These are phyloP conservation scores for Microthlaspi erraticum DNA, from an alignment of 345 rosid species.

Conservation along the genomic window DNA sequence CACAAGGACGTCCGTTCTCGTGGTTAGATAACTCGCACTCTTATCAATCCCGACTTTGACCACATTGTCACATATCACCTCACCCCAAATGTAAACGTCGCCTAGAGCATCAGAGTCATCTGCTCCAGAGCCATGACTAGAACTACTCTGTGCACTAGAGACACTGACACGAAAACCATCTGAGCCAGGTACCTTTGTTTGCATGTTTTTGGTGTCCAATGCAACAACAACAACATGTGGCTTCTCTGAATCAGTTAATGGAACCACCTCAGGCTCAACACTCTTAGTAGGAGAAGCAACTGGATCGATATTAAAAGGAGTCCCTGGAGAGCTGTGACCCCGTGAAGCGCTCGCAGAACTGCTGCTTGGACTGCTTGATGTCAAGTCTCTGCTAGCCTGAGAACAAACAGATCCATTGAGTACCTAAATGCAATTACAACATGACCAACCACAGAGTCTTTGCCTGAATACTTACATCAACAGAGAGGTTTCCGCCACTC, in stretches of 20 bases:
- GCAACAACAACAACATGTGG: slow-evolving; percentile 96
- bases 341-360: slow-evolving; percentile 74
- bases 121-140: slow-evolving; percentile 95
- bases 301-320: slow-evolving; percentile 61
- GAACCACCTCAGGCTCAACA: slow-evolving; percentile 62
- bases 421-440: slow-evolving; percentile 2
- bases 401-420: slow-evolving; percentile 10
- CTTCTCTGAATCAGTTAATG: slow-evolving; percentile 60
- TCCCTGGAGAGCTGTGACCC: slow-evolving; percentile 80
- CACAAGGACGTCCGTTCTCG: slow-evolving; percentile 78
- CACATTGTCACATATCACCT: slow-evolving; percentile 77
- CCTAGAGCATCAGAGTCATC: slow-evolving; percentile 98
- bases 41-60: slow-evolving; percentile 78
- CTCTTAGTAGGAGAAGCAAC: slow-evolving; percentile 67
- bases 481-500: slow-evolving; percentile 79
- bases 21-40: slow-evolving; percentile 63
- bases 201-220: slow-evolving; percentile 81
- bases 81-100: slow-evolving; percentile 98
- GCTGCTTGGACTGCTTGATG: slow-evolving; percentile 84
- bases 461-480: slow-evolving; percentile 65
- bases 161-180: slow-evolving; percentile 97
- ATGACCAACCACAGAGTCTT: slow-evolving; percentile 6
- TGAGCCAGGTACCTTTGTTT: slow-evolving; percentile 79
- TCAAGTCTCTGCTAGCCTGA: slow-evolving; percentile 90
- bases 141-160: slow-evolving; percentile 95